Evolutionary conservation across 805 yeast species (phyloP), one percentile per base, ranked within the genome.

Genomic region (Ogataea populi-albae): DNA sequence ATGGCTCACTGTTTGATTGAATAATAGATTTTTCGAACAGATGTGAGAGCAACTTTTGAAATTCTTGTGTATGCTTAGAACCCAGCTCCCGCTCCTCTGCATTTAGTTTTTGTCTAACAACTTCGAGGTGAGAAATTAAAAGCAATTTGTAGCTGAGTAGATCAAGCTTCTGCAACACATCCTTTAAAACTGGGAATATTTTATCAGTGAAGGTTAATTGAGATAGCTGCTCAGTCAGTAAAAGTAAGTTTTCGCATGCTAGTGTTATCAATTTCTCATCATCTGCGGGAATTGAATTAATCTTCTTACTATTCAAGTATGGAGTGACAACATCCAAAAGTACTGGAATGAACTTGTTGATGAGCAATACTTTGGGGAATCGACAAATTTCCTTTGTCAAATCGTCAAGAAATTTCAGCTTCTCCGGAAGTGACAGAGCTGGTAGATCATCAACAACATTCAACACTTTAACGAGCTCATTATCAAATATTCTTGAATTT

Each of bases 391-490:
- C 62, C 4, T 62, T 61, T 16, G 74, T 59, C 35, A 91, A 65
- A 1, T 87, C 87, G 35, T 73, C 72, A 45, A 89, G 66, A 53
- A 87, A 87, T 1, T 77, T 65, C 17, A 74, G 57, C 49, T 81
- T 82, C 39, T 91, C 97, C 12, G 70, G 71, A 5, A 68, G 64
- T 2, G 80, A 64, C 47, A 84, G 81, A 1, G 95, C 84, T 7
- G 88, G 77, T 43, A 86, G 79, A 38, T 85, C 93, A 53, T 91
- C 97, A 29, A 91, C 59, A 48, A 83, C 81, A 57, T 81, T 77
- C 66, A 91, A 70, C 3, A 94, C 81, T 51, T 83, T 81, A 34
- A 91, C 77, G 32, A 88, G 64, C 34, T 91, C 86, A 45, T 87
- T 89, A 61, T 86, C 84, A 60, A 89, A 91, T 48, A 77, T 85